A percentile compares a stretch with the other conserved stretches of the same genome.
These are phyloP conservation scores for Acacia concinna DNA, from an alignment of 331 rosid species.

Conservation along the genomic window DNA sequence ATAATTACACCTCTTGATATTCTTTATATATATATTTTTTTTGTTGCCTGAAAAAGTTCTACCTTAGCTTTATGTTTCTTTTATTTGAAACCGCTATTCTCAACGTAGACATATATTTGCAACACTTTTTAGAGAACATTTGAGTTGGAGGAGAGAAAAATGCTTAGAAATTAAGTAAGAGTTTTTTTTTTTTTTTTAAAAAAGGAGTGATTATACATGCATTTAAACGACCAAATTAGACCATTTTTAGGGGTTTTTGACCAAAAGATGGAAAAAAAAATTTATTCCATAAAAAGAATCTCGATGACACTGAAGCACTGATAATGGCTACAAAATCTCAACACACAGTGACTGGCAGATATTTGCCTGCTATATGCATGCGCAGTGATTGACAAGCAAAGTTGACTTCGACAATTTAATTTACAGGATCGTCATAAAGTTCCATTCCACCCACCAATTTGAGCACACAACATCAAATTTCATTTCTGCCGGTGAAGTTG, in stretches of 20 bases:
- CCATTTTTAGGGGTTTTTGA: neutral
- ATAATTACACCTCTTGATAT: too few species aligned
- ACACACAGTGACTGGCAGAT: neutral
- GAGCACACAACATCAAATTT: too few species aligned
- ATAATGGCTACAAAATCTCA: neutral
- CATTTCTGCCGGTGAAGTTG: too few species aligned
- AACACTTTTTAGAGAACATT: neutral
- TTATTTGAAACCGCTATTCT: neutral
- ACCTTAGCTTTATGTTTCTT: too few species aligned
- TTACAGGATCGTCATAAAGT: too few species aligned
- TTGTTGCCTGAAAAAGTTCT: neutral
- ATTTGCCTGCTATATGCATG: too few species aligned
- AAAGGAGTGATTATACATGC: too few species aligned
- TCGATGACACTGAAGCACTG: neutral
- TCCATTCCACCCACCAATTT: too few species aligned
- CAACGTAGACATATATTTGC: too few species aligned
- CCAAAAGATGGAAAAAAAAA: neutral
- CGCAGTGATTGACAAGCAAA: neutral
- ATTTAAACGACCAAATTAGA: neutral
- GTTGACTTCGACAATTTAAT: neutral
- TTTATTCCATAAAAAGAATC: neutral
- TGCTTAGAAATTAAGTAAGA: too few species aligned
- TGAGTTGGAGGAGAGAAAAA: neutral
- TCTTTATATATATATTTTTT: too few species aligned
- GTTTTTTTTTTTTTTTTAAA: too few species aligned